Evolutionary conservation across 164 flowering plant species (phyloP).

Genomic region (Annona cherimola): DNA sequence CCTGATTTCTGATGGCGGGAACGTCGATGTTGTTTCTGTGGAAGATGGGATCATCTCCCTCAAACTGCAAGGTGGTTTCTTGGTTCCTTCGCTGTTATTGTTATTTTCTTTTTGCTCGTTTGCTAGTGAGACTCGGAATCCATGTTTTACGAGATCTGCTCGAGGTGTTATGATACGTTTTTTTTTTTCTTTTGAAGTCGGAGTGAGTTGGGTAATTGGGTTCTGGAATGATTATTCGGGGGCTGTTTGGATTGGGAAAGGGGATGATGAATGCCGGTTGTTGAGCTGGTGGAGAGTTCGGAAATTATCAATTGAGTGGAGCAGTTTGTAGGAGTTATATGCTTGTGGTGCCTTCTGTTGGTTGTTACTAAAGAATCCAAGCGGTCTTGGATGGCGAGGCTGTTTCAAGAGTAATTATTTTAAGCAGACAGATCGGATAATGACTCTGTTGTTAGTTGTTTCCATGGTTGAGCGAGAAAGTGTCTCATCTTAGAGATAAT

Average conservation of each 20-base stretch:
- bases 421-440: too few species aligned
- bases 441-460: too few species aligned
- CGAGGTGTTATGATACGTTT: background rate
- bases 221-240: background rate
- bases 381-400: too few species aligned
- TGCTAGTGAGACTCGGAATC: background rate
- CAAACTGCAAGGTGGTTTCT: constrained; percentile 59
- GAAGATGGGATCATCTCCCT: constrained; percentile 78
- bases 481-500: too few species aligned
- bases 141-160: background rate
- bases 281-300: background rate
- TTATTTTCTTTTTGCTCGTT: background rate
- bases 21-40: constrained; percentile 90
- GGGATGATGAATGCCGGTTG: too few species aligned
- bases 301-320: background rate
- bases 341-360: background rate
- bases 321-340: background rate
- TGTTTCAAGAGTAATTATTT: too few species aligned
- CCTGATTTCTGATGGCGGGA: constrained; percentile 89
- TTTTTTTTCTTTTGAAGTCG: background rate
- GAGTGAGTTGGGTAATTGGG: background rate
- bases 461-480: too few species aligned
- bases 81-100: background rate
- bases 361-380: background rate
- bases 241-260: background rate